Base-by-base conservation (phyloP, 2,329 filamentous ascomycete genomes). In the Ciborinia camelliae region DNA sequence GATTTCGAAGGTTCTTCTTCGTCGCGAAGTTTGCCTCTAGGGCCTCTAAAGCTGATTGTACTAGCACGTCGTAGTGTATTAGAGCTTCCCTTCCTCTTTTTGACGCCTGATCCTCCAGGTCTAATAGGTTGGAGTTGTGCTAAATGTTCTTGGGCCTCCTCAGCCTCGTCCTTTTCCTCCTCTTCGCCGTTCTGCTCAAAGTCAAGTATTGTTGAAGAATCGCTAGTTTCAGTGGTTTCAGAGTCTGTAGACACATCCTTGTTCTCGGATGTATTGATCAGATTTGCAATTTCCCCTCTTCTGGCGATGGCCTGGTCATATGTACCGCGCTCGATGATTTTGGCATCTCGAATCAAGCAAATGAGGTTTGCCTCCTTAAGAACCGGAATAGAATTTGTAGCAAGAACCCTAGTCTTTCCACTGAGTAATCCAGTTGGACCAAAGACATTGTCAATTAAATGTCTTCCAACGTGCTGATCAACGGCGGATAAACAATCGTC, bases 401-500 rank as follows among this genome's bases (percentile, higher is more conserved):
- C 93, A 58, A 99, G 82, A 63, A 99, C 90, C 69, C 94, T 88
- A 8, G 94, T 97, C 79, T 98, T 98, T 47, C 89, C 86, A 60
- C 82, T 84, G 30, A 99, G 83, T 8, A 99, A 81, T 69, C 95
- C 95, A 67, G 88, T 89, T 5, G 90, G 83, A 15, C 95, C 95
- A 43, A 99, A 85, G 0, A 99, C 95, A 68, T 95, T 91, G 75
- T 98, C 90, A 72, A 97, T 97, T 65, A 99, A 84, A 78, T 99
- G 95, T 68, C 91, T 86, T 58, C 95, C 95, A 66, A 99, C 95
- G 74, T 99, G 95, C 69, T 96, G 94, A 78, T 99, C 95, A n/a
- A 99, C 95, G 0, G 96, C 95, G 20, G 94, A 98, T 14, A 99
- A 82, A 67, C 93, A 90, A 75, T 99, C 95, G 71, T 99, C 95